Percentiles rank a stretch among this genome's conserved stretches.
These are phyloP conservation scores for Atractiella rhizophila DNA, from an alignment of 768 basidiomycete genomes.

Conservation along the genomic window DNA sequence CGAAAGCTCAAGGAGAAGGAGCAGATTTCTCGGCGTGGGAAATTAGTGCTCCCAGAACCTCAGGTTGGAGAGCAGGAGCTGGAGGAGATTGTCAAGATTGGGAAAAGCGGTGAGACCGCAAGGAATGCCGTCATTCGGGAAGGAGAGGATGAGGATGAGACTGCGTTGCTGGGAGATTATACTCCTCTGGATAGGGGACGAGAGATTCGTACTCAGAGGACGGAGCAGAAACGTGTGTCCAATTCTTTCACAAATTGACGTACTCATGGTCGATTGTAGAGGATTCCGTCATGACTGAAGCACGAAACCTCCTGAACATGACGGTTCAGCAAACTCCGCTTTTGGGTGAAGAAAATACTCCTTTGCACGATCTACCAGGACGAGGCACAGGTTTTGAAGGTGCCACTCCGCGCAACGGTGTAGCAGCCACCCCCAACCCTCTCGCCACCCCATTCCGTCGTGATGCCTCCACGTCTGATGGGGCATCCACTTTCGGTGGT, in stretches of 20 bases:
- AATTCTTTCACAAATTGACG: background rate
- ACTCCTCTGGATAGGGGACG: constrained; percentile 62
- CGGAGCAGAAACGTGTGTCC: constrained; percentile 66
- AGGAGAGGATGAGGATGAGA: constrained; percentile 44
- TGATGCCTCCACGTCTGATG: constrained; percentile 25
- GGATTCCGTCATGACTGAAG: constrained; percentile 83
- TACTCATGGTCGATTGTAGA: constrained; percentile 28
- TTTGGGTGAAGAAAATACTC: constrained; percentile 91
- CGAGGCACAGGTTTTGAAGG: constrained; percentile 81
- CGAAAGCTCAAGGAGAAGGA: constrained; percentile 94
- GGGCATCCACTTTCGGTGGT: constrained; percentile 28
- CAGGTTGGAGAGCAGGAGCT: constrained; percentile 86
- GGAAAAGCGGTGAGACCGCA: constrained; percentile 67
- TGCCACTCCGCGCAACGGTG: constrained; percentile 75
- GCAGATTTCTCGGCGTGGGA: constrained; percentile 64
- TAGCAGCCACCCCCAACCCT: constrained; percentile 85
- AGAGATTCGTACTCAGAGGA: constrained; percentile 83
- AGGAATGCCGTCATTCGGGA: constrained; percentile 59
- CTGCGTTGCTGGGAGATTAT: constrained; percentile 71
- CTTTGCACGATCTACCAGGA: constrained; percentile 42
- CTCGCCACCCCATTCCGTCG: constrained; percentile 53
- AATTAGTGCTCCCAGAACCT: constrained; percentile 56
- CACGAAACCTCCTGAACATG: constrained; percentile 86
- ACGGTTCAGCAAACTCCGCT: constrained; percentile 73
- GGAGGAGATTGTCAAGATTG: constrained; percentile 97